These are phyloP conservation scores for Ensete glaucum DNA, from an alignment of 176 grass and related monocot species.

Conservation along the genomic window DNA sequence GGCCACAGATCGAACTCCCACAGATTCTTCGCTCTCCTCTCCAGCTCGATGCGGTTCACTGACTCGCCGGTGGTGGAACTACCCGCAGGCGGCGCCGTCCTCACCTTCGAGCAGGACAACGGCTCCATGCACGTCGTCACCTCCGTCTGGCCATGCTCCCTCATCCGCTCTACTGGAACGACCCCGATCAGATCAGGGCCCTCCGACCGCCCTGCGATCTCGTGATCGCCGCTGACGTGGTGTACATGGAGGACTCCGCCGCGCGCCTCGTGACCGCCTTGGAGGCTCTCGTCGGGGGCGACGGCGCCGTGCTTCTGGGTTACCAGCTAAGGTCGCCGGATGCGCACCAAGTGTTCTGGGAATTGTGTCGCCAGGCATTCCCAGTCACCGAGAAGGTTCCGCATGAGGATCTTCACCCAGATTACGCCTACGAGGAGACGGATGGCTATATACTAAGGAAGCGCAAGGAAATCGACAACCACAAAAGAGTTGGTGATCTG, in stretches of 20 bases:
- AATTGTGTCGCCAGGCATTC: slow-evolving; percentile 39
- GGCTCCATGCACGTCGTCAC: slow-evolving; percentile 87
- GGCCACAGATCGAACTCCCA: too few relatives aligned
- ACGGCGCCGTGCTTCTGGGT: slow-evolving; percentile 56
- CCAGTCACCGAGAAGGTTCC: slow-evolving; percentile 67
- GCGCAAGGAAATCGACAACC: background rate
- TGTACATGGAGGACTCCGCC: slow-evolving; percentile 78
- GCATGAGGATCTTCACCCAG: slow-evolving; percentile 59
- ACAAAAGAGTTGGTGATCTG: background rate
- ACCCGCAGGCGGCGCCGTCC: slow-evolving; percentile 38
- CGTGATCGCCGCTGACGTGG: slow-evolving; percentile 70
- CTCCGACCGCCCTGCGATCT: slow-evolving; percentile 56
- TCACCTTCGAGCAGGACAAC: slow-evolving; percentile 89
- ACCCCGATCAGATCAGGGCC: slow-evolving; percentile 41
- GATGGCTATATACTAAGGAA: slow-evolving; percentile 66
- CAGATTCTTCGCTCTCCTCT: background rate
- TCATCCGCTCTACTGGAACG: slow-evolving; percentile 92
- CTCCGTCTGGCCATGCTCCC: slow-evolving; percentile 81
- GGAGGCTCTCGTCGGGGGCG: slow-evolving; percentile 54
- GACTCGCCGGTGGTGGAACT: slow-evolving; percentile 82
- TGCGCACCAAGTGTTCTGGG: slow-evolving; percentile 71
- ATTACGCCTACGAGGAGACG: slow-evolving; percentile 73
- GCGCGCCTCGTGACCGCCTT: slow-evolving; percentile 64
- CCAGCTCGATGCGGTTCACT: slow-evolving; percentile 48
- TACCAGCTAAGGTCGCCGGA: slow-evolving; percentile 80